These are phyloP conservation scores for Blastobotrys ciferrii DNA, from an alignment of 1,139 yeast species.

Conservation along the genomic window DNA sequence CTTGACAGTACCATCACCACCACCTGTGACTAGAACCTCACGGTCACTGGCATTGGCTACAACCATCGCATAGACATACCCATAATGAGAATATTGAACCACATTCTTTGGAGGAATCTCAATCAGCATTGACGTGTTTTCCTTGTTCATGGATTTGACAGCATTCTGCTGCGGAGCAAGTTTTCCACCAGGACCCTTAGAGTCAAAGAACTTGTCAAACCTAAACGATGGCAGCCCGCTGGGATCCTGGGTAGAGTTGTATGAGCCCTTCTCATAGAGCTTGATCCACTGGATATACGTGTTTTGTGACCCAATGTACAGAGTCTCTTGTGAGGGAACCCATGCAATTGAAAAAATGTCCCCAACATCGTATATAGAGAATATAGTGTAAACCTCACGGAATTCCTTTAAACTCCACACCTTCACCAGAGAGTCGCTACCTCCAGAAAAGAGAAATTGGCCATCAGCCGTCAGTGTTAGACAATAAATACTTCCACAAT, in stretches of 20 bases:
- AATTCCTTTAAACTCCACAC: constrained; percentile 61
- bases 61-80: constrained; percentile 76
- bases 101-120: constrained; percentile 69
- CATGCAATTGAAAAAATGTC: constrained; percentile 85
- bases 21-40: constrained; percentile 60
- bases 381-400: constrained; percentile 59
- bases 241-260: constrained; percentile 36
- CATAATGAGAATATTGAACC: constrained; percentile 83
- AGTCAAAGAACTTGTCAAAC: constrained; percentile 85
- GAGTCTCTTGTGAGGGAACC: constrained; percentile 55
- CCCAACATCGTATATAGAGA: constrained; percentile 84
- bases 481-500: constrained; percentile 72
- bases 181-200: constrained; percentile 78
- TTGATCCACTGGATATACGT: constrained; percentile 79
- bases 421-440: constrained; percentile 84
- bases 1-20: constrained; percentile 86
- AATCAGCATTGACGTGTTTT: constrained; percentile 40
- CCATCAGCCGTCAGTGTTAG: constrained; percentile 59
- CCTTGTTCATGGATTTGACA: constrained; percentile 15
- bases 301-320: constrained; percentile 88
- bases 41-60: constrained; percentile 34
- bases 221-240: constrained; percentile 71
- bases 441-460: constrained; percentile 71
- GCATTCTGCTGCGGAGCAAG: constrained; percentile 36
- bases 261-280: constrained; percentile 37